These are phyloP conservation scores for Plasmodium fragile DNA, from an alignment of 169 alveolate species.

Conservation along the genomic window DNA sequence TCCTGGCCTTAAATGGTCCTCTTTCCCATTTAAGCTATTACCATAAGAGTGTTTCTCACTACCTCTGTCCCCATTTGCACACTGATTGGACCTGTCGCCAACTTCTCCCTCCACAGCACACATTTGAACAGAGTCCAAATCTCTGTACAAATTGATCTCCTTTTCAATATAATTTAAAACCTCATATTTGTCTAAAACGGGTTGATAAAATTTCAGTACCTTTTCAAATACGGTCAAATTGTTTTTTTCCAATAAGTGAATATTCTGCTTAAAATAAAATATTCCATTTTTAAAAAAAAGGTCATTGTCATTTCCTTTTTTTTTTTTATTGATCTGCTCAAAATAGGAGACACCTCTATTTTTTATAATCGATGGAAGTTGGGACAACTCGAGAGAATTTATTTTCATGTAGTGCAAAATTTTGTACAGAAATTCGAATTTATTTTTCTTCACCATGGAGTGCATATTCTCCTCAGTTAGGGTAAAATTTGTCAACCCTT, in stretches of 20 bases:
- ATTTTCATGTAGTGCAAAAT: slow-evolving; percentile 45
- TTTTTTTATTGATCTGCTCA: not conserved
- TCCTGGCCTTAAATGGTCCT: not conserved
- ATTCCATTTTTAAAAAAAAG: slow-evolving; percentile 50
- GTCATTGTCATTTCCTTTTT: not conserved
- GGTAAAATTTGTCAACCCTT: not conserved
- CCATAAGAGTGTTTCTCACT: not conserved
- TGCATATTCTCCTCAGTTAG: not conserved
- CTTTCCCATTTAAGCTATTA: not conserved
- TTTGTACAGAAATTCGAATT: slow-evolving; percentile 17
- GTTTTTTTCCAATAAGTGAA: slow-evolving; percentile 47
- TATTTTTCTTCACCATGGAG: slow-evolving; percentile 22
- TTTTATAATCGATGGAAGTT: slow-evolving; percentile 7
- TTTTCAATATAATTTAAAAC: slow-evolving; percentile 51
- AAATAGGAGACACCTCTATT: slow-evolving; percentile 14
- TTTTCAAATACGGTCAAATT: slow-evolving; percentile 65
- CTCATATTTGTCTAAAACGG: slow-evolving; percentile 35
- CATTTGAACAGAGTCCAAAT: not conserved
- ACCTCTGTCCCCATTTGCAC: not conserved
- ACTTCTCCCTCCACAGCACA: not conserved
- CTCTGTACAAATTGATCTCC: not conserved
- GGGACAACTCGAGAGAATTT: slow-evolving; percentile 22
- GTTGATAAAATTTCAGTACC: slow-evolving; percentile 45
- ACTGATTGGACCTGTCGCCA: not conserved
- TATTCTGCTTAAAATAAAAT: slow-evolving; percentile 65